Conservation (phyloP, 2,329 filamentous ascomycete genomes). For the Blastomyces silverae region DNA sequence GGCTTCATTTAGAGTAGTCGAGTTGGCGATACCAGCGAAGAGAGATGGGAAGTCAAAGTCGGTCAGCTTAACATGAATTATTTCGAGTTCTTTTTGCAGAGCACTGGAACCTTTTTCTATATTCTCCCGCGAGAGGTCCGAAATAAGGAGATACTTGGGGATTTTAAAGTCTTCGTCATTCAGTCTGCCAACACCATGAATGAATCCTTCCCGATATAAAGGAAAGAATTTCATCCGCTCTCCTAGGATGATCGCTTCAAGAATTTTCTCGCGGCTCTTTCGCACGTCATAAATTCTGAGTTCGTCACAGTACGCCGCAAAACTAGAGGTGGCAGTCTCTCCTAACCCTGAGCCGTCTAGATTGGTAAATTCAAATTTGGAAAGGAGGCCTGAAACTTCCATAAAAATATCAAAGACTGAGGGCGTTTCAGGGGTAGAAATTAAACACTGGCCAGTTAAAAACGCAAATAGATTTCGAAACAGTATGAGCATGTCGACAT, state of each 20-base stretch:
- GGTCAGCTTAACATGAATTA: slow-evolving; percentile 65
- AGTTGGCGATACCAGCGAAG: slow-evolving; percentile 81
- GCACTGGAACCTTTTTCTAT: slow-evolving; percentile 77
- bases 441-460: slow-evolving; percentile 54
- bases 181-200: slow-evolving; percentile 81
- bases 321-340: slow-evolving; percentile 50
- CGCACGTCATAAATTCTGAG: slow-evolving; percentile 71
- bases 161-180: slow-evolving; percentile 63
- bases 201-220: slow-evolving; percentile 85
- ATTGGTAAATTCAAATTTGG: slow-evolving; percentile 55
- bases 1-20: slow-evolving; percentile 68
- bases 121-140: slow-evolving; percentile 64
- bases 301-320: slow-evolving; percentile 63
- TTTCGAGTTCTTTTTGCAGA: slow-evolving; percentile 63
- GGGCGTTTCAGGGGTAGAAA: slow-evolving; percentile 51
- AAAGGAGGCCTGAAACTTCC: slow-evolving; percentile 52
- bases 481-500: slow-evolving; percentile 52
- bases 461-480: slow-evolving; percentile 61
- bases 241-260: slow-evolving; percentile 82
- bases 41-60: slow-evolving; percentile 88
- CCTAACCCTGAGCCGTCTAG: slow-evolving; percentile 58
- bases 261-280: slow-evolving; percentile 74
- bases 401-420: slow-evolving; percentile 56
- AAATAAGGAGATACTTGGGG: slow-evolving; percentile 64
- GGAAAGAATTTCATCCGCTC: slow-evolving; percentile 76